phyloP scores from a whole-genome alignment of 163 green algal species.

The Prototheca stagnorum region DNA sequence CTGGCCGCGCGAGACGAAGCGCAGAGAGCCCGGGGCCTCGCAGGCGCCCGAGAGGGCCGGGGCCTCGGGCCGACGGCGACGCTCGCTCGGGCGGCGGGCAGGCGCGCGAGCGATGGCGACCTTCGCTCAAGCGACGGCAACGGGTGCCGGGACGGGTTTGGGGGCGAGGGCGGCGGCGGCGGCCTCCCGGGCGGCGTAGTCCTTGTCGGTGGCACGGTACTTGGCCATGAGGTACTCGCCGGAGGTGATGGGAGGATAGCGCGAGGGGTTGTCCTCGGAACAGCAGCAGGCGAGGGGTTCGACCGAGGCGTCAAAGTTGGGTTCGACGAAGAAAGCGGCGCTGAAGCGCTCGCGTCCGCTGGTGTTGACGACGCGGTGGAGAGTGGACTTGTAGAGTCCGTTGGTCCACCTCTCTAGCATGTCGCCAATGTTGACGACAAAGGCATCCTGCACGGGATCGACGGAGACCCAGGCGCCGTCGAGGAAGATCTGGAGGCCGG shows the following conservation, averaged over 20 bases:
- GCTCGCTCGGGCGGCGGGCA: no score
- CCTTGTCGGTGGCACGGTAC: slow-evolving; percentile 54
- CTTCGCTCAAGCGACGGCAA: no score
- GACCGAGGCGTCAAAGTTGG: slow-evolving; percentile 56
- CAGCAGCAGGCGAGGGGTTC: slow-evolving; percentile 27
- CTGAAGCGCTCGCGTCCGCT: slow-evolving; percentile 30
- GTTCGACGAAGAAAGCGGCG: slow-evolving; percentile 74
- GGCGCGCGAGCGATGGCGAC: no score
- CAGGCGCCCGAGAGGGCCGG: no score
- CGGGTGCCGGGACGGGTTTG: no score
- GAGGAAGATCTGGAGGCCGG: slow-evolving; percentile 58
- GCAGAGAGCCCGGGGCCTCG: no score
- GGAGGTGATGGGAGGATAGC: slow-evolving; percentile 47
- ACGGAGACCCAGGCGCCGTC: slow-evolving; percentile 33
- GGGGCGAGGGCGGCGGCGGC: no score
- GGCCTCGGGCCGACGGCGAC: no score
- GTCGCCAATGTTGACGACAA: slow-evolving; percentile 82
- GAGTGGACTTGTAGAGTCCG: slow-evolving; percentile 52
- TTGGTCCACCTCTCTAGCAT: slow-evolving; percentile 84
- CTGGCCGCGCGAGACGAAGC: no score
- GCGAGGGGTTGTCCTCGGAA: background rate
- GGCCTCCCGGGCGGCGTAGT: no score
- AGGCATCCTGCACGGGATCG: slow-evolving; percentile 20
- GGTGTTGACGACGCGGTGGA: slow-evolving; percentile 66
- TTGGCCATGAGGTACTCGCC: slow-evolving; percentile 59